Percentiles rank a stretch among this genome's conserved stretches.
These are phyloP conservation scores for Ophiostoma tasmaniense DNA, from an alignment of 2,329 filamentous ascomycete genomes.

Conservation along the genomic window DNA sequence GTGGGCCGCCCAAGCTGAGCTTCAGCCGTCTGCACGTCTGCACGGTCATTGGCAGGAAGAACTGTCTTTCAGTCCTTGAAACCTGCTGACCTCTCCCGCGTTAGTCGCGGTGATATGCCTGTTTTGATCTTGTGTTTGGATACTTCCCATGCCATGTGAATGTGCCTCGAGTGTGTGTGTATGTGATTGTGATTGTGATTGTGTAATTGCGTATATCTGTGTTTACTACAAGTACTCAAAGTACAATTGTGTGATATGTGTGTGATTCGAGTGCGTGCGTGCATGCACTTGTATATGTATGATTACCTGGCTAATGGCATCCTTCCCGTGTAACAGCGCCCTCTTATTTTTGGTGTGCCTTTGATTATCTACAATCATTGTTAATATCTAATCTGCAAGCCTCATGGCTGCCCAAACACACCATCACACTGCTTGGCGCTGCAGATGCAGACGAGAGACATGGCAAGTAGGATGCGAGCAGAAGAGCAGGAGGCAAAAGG, in stretches of 20 bases:
- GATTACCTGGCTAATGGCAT: constrained; percentile 1
- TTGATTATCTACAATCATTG: neutral
- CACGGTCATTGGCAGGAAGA: neutral
- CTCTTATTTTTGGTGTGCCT: neutral
- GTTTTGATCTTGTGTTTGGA: neutral
- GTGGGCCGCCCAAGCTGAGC: neutral
- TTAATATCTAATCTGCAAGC: neutral
- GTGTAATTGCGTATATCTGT: neutral
- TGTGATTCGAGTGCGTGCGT: neutral
- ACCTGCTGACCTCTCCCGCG: neutral
- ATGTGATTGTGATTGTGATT: neutral
- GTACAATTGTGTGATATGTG: neutral
- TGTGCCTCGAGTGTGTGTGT: neutral
- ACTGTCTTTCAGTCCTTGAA: neutral
- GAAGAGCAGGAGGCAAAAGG: no score
- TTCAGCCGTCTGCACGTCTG: neutral
- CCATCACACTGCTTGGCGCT: neutral
- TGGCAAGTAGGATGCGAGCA: neutral
- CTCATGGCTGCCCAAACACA: neutral
- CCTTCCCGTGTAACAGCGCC: neutral
- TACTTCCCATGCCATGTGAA: neutral
- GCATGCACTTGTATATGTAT: neutral
- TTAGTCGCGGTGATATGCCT: neutral
- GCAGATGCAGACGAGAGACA: neutral
- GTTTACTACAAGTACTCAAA: neutral